Percentiles rank a stretch among this genome's conserved stretches.
Conservation (phyloP, 2,329 filamentous ascomycete genomes). For the Verticillium zaregamsianum region DNA sequence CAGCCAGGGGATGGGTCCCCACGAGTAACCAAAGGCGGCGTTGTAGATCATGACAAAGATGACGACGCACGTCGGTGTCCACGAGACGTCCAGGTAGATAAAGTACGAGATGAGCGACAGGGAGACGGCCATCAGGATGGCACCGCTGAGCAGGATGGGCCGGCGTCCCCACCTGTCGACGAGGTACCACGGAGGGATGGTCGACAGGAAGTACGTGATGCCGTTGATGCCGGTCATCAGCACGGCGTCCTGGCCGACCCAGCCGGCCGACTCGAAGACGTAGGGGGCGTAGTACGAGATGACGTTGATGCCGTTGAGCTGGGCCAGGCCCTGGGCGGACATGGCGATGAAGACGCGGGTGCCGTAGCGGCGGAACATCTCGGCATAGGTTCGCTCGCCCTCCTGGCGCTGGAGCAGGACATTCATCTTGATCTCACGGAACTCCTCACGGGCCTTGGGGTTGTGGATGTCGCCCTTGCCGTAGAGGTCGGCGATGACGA, state of each 20-base stretch:
- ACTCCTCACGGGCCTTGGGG: constrained; percentile 87
- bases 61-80: constrained; percentile 81
- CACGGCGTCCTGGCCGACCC: constrained; percentile 84
- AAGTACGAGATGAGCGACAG: constrained; percentile 92
- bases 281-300: constrained; percentile 98
- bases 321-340: constrained; percentile 93
- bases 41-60: constrained; percentile 98
- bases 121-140: constrained; percentile 82
- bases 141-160: constrained; percentile 83
- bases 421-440: constrained; percentile 98
- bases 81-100: constrained; percentile 76
- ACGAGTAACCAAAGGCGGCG: constrained; percentile 88
- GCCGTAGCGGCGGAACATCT: constrained; percentile 93
- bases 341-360: constrained; percentile 97
- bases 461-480: constrained; percentile 95
- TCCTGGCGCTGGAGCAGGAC: constrained; percentile 91
- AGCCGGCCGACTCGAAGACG: constrained; percentile 96
- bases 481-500: constrained; percentile 96
- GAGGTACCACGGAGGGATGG: constrained; percentile 94
- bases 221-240: constrained; percentile 97
- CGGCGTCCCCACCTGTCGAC: constrained; percentile 90
- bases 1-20: constrained; percentile 97
- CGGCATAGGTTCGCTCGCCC: constrained; percentile 82
- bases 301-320: constrained; percentile 98
- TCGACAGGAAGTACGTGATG: constrained; percentile 83